Conservation (phyloP, 108 stramenopile genomes). For the Mediolabrus comicus region DNA sequence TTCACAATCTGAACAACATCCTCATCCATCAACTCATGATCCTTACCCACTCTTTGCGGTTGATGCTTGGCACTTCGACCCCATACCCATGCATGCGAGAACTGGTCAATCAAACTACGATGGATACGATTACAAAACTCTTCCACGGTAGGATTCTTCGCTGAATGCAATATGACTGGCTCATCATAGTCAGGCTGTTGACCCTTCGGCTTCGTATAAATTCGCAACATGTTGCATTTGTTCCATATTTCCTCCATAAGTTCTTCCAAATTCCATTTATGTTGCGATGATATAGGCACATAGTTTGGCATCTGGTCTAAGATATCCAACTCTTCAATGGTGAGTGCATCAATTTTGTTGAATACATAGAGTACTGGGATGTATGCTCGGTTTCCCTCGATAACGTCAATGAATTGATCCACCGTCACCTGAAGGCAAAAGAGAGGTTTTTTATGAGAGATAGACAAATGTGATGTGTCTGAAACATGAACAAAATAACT, state of each 20-base stretch:
- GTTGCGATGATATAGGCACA: constrained; percentile 90
- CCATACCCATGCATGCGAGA: constrained; percentile 97
- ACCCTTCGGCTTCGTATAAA: constrained; percentile 99
- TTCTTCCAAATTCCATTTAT: constrained; percentile 97
- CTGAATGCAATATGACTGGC: constrained; percentile 97
- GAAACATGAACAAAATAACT: too few species aligned
- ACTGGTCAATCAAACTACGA: constrained; percentile 69
- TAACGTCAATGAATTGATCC: constrained; percentile 98
- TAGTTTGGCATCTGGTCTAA: constrained; percentile 97
- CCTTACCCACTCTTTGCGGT: constrained; percentile 96
- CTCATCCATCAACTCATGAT: constrained; percentile 94
- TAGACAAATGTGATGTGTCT: background rate
- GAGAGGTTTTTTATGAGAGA: constrained; percentile 94
- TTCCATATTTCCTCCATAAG: constrained; percentile 94
- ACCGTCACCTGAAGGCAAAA: constrained; percentile 79
- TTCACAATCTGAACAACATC: constrained; percentile 94
- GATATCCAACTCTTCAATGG: constrained; percentile 98
- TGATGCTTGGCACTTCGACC: constrained; percentile 94
- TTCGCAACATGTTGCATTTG: constrained; percentile 92
- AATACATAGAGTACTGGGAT: constrained; percentile 96
- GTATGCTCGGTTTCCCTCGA: constrained; percentile 96
- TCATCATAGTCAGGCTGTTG: constrained; percentile 97
- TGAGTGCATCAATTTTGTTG: constrained; percentile 98
- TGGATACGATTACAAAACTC: constrained; percentile 97
- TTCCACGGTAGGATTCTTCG: constrained; percentile 89